Conservation (phyloP, 2,329 filamentous ascomycete species). For the Pseudopithomyces maydicus region DNA sequence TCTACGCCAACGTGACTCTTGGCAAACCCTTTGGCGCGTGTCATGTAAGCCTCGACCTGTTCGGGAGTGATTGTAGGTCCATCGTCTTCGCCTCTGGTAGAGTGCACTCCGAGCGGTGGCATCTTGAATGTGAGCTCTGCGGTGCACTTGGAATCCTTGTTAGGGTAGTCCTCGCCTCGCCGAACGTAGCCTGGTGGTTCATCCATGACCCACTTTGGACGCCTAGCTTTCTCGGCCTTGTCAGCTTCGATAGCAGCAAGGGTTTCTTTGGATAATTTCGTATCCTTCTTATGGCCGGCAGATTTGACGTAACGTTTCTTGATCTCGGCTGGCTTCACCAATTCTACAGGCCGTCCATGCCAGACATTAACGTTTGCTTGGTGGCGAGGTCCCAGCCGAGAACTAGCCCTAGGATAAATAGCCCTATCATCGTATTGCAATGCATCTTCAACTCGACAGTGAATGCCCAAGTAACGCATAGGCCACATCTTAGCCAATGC, state of each 20-base stretch:
- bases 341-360: conserved; percentile 85
- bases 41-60: conserved; percentile 78
- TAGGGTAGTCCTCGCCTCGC: conserved; percentile 78
- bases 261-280: conserved; percentile 79
- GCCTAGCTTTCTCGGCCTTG: conserved; percentile 75
- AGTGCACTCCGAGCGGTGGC: conserved; percentile 58
- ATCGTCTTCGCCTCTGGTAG: conserved; percentile 53
- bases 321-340: conserved; percentile 84
- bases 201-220: conserved; percentile 93
- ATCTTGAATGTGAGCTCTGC: conserved; percentile 80
- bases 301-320: conserved; percentile 75
- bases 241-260: conserved; percentile 81
- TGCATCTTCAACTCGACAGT: conserved; percentile 93
- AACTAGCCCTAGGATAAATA: conserved; percentile 94
- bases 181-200: conserved; percentile 84
- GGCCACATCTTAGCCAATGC: conserved; percentile 95
- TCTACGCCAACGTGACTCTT: conserved; percentile 69
- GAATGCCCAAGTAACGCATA: conserved; percentile 92
- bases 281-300: conserved; percentile 71
- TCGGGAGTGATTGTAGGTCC: conserved; percentile 54
- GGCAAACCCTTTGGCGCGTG: conserved; percentile 67
- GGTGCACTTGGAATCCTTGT: conserved; percentile 76
- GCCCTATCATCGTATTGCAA: conserved; percentile 92
- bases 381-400: conserved; percentile 86
- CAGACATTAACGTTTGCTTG: conserved; percentile 86